Base-by-base conservation (phyloP, 768 basidiomycete genomes). In the Piloderma croceum region DNA sequence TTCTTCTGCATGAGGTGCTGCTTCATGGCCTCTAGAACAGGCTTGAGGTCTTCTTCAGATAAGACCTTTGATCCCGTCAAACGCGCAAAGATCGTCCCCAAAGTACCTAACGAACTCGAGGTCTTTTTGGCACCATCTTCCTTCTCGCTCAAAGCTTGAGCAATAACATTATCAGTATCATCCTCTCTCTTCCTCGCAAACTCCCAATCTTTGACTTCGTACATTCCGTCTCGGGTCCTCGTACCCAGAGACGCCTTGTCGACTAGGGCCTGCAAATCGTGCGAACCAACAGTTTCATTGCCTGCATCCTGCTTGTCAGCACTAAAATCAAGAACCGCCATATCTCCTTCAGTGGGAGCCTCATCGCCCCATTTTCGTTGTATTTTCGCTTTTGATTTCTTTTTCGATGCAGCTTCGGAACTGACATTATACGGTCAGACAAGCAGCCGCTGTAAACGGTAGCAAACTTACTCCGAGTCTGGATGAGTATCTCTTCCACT, bases 1-100 rank as follows among this genome's bases (percentile, higher is more conserved):
- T 99, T 99, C 71, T 98, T 98, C 65, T 85, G 81, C 92, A 97
- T 97, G 33, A 99, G 70, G 62, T 97, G 94, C 45, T 93, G 90
- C 60, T 94, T 92, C 92, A 98, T 98, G 13, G 81, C 88, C 37
- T 84, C 84, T 33, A 98, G 59, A 1, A 94, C 87, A 6, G 94
- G 94, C 49, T 77, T 77, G 39, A 98, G 61, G 59, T 98, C 94
- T 27, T 77, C 71, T 41, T 88, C 76, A 1, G 84, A 85, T 41
- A 99, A 65, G 2, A 81, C 69, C 62, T 91, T 93, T 19, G 81
- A 80, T 0, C 91, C 89, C 3, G 90, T 93, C 50, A 96, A 63
- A 32, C 89, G 74, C 5, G 89, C 79, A 59, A 96, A 90, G 37
- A 94, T 69, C 33, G 79, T 81, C 9, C 85, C 77, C n/a, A 91